Conservation (phyloP, 805 yeast genomes). For the Candida cerambycidarum region DNA sequence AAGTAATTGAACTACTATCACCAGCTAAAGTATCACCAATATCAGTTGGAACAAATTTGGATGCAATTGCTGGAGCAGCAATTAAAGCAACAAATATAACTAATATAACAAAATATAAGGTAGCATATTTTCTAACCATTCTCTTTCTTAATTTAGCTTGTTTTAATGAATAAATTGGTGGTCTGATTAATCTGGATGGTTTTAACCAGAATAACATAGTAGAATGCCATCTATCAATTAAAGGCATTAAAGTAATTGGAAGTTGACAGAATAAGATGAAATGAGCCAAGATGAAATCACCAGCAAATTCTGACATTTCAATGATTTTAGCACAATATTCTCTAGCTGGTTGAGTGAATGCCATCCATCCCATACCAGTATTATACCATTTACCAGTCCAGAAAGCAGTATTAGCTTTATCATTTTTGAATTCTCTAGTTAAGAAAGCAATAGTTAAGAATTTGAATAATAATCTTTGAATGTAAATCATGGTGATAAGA, state of each 20-base stretch:
- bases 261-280: slow-evolving; percentile 81
- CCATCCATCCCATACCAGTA: slow-evolving; percentile 87
- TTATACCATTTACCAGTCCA: slow-evolving; percentile 99
- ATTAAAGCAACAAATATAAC: slow-evolving; percentile 71
- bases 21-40: slow-evolving; percentile 25
- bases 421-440: slow-evolving; percentile 95
- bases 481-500: slow-evolving; percentile 75
- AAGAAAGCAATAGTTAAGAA: slow-evolving; percentile 72
- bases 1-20: slow-evolving; percentile 31
- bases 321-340: slow-evolving; percentile 92
- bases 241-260: slow-evolving; percentile 83
- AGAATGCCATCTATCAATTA: slow-evolving; percentile 96
- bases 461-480: slow-evolving; percentile 87
- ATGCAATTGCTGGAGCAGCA: slow-evolving; percentile 90
- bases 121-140: slow-evolving; percentile 92
- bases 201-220: slow-evolving; percentile 98
- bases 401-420: slow-evolving; percentile 95
- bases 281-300: slow-evolving; percentile 95
- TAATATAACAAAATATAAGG: slow-evolving; percentile 72
- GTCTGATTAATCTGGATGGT: slow-evolving; percentile 94
- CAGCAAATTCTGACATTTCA: slow-evolving; percentile 93
- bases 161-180: slow-evolving; percentile 95
- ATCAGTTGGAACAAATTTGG: slow-evolving; percentile 48
- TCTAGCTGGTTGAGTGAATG: slow-evolving; percentile 93
- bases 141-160: slow-evolving; percentile 96